A percentile compares a stretch with the other conserved stretches of the same genome.
Conservation (phyloP, 805 yeast genomes). For the Suhomyces sp. region DNA sequence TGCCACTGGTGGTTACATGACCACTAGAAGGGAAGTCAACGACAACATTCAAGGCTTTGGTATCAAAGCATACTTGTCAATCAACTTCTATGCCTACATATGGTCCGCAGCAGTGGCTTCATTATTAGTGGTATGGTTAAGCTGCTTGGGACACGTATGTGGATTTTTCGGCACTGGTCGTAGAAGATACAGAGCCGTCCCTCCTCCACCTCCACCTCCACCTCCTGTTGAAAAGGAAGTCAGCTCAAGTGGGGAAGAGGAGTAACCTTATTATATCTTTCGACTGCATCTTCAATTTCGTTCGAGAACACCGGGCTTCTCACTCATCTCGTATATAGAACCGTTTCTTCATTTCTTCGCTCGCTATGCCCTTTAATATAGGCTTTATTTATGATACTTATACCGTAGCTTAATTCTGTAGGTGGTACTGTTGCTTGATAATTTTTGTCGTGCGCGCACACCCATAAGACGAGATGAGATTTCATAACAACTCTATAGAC, state of each 20-base stretch:
- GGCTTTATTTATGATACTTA: background rate
- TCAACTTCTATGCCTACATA: conserved; percentile 52
- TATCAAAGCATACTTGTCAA: conserved; percentile 48
- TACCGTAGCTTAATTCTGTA: background rate
- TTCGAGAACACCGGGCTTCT: background rate
- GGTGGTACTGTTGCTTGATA: background rate
- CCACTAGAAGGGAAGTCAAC: conserved; percentile 51
- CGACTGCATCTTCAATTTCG: background rate
- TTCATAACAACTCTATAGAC: background rate
- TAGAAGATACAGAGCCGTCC: conserved; percentile 21
- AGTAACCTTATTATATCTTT: background rate
- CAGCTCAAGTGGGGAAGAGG: background rate
- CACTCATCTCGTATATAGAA: background rate
- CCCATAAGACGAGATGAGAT: background rate
- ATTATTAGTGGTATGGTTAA: conserved; percentile 22
- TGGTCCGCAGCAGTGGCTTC: conserved; percentile 61
- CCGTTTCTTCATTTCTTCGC: background rate
- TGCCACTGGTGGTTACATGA: conserved; percentile 59
- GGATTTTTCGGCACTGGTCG: conserved; percentile 36
- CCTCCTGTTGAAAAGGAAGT: conserved; percentile 7
- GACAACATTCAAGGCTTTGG: conserved; percentile 49
- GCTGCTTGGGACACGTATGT: conserved; percentile 40
- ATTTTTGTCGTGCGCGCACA: conserved; percentile 1
- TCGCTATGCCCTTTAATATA: background rate
- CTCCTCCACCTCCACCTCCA: conserved; percentile 2